Evolutionary conservation across 1,284 basidiomycete species (phyloP).

Genomic region (Sphaerobolus stellatus): DNA sequence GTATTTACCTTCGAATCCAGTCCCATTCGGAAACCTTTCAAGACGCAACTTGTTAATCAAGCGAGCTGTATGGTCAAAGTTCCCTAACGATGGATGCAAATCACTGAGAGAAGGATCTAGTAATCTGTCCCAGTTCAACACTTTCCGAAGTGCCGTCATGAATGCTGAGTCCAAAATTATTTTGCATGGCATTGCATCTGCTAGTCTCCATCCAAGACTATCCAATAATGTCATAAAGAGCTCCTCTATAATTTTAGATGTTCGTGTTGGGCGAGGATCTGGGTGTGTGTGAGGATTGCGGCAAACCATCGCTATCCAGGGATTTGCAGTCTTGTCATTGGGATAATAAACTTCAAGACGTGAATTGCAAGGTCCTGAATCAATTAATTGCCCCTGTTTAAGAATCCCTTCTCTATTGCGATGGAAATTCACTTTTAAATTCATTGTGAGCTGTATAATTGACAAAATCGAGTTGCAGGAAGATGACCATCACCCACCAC

Average conservation of each 20-base stretch:
- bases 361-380: slow-evolving; percentile 14
- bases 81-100: slow-evolving; percentile 29
- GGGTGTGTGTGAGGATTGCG: slow-evolving; percentile 18
- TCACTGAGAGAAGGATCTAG: slow-evolving; percentile 15
- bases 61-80: slow-evolving; percentile 22
- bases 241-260: not conserved
- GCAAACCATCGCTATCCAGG: slow-evolving; percentile 20
- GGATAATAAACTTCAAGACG: slow-evolving; percentile 22
- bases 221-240: slow-evolving; percentile 13
- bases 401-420: slow-evolving; percentile 14
- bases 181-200: slow-evolving; percentile 27
- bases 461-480: not conserved
- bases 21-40: slow-evolving; percentile 21
- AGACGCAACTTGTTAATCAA: slow-evolving; percentile 20
- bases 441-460: not conserved
- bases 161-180: slow-evolving; percentile 26
- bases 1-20: slow-evolving; percentile 24
- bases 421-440: slow-evolving; percentile 24
- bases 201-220: slow-evolving; percentile 23
- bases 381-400: slow-evolving; percentile 8
- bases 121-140: slow-evolving; percentile 17
- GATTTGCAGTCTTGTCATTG: slow-evolving; percentile 18
- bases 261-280: slow-evolving; percentile 15
- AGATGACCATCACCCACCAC: slow-evolving; percentile 20
- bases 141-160: slow-evolving; percentile 15